These are phyloP conservation scores for Plectosphaerella sp. DNA, from an alignment of 2,329 filamentous ascomycete genomes.

Conservation along the genomic window DNA sequence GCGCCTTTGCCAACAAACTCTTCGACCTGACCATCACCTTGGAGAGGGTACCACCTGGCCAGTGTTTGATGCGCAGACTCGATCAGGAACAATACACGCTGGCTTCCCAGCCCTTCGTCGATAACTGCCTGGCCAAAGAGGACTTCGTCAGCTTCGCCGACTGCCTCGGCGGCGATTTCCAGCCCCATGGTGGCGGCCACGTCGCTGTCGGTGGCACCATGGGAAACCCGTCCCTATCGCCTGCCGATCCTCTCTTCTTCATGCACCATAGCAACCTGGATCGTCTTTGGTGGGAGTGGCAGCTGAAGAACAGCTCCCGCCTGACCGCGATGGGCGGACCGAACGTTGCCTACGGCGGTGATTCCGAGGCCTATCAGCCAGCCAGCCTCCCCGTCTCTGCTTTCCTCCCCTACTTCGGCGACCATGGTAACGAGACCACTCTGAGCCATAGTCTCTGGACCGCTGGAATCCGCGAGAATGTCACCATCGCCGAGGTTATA, in stretches of 20 bases:
- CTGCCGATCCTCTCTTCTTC: neutral
- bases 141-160: conserved; percentile 4
- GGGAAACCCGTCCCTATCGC: conserved; percentile 3
- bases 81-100: conserved; percentile 3
- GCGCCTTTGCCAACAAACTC: conserved; percentile 5
- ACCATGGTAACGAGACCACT: conserved; percentile 5
- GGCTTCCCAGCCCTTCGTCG: conserved; percentile 1
- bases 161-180: conserved; percentile 1
- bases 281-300: neutral
- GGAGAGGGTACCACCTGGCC: neutral
- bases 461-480: conserved; percentile 5
- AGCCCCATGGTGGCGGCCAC: conserved; percentile 7
- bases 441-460: conserved; percentile 5
- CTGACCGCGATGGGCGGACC: conserved; percentile 4
- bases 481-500: conserved; percentile 8
- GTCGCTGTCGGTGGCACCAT: neutral
- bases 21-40: conserved; percentile 1
- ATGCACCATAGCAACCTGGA: neutral
- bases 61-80: conserved; percentile 4
- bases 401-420: conserved; percentile 5
- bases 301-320: neutral
- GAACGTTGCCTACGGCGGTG: conserved; percentile 1
- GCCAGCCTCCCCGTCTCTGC: neutral
- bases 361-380: neutral
- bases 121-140: conserved; percentile 3